Conservation (phyloP, 352 stramenopile species). For the Globisporangium ultimum region DNA sequence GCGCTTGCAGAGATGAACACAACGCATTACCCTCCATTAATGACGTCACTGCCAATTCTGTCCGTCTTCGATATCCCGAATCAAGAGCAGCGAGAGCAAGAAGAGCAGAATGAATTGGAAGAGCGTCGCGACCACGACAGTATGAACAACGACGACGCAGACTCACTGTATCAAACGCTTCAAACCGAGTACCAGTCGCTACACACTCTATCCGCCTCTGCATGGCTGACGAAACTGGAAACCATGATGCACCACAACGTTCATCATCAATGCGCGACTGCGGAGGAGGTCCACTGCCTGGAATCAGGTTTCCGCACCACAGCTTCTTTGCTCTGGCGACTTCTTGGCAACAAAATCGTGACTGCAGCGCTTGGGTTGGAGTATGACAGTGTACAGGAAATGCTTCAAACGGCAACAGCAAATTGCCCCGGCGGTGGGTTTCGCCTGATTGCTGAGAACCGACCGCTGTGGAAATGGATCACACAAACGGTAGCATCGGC, state of each 20-base stretch:
- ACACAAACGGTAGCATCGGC: slow-evolving; percentile 12
- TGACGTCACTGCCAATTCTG: slow-evolving; percentile 14
- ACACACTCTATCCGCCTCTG: slow-evolving; percentile 27
- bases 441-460: slow-evolving; percentile 9
- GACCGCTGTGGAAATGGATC: slow-evolving; percentile 13
- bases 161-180: background rate
- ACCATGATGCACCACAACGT: slow-evolving; percentile 51
- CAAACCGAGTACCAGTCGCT: background rate
- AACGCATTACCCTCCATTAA: slow-evolving; percentile 1
- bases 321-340: slow-evolving; percentile 3
- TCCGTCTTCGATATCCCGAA: slow-evolving; percentile 8
- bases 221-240: slow-evolving; percentile 38
- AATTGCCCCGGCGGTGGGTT: background rate
- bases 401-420: slow-evolving; percentile 1
- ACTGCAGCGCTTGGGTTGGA: slow-evolving; percentile 6
- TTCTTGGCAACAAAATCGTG: slow-evolving; percentile 4
- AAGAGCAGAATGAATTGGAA: slow-evolving; percentile 11
- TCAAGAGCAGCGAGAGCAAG: slow-evolving; percentile 8
- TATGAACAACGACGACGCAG: background rate
- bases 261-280: slow-evolving; percentile 46
- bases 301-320: slow-evolving; percentile 13
- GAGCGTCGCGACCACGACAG: background rate
- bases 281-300: slow-evolving; percentile 24
- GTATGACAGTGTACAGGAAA: slow-evolving; percentile 2
- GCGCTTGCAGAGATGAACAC: background rate